These are phyloP conservation scores for Salix caprea DNA, from an alignment of 345 rosid genomes.

Conservation along the genomic window DNA sequence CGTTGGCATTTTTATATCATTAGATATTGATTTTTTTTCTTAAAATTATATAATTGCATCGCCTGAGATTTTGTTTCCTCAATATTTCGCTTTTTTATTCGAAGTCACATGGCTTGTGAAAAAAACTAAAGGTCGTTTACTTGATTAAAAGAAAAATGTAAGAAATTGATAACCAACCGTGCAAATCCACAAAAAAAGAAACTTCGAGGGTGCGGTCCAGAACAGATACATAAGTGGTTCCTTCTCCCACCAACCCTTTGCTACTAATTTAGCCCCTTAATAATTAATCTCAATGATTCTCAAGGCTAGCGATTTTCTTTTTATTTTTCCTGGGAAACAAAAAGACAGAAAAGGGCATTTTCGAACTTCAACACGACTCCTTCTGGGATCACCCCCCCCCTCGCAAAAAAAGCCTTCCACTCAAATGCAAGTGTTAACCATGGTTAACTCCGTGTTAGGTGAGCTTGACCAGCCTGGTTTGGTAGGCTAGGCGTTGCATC, in stretches of 20 bases:
- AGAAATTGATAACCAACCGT: no score
- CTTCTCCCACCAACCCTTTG: background rate
- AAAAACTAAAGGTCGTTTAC: no score
- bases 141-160: no score
- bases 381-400: background rate
- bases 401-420: background rate
- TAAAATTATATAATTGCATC: no score
- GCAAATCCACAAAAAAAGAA: no score
- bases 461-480: slow-evolving; percentile 28
- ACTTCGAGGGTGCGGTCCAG: background rate
- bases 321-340: background rate
- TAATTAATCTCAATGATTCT: background rate
- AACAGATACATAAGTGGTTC: background rate
- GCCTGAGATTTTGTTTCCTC: no score
- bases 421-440: slow-evolving; percentile 12
- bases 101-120: no score
- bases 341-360: background rate
- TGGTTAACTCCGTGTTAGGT: slow-evolving; percentile 24
- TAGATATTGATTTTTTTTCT: no score
- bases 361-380: background rate
- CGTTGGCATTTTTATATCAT: no score
- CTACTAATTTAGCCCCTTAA: background rate
- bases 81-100: no score
- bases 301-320: background rate
- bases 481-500: slow-evolving; percentile 12